phyloP scores from a whole-genome alignment of 306 rosid species.

The Quercus agrifolia region DNA sequence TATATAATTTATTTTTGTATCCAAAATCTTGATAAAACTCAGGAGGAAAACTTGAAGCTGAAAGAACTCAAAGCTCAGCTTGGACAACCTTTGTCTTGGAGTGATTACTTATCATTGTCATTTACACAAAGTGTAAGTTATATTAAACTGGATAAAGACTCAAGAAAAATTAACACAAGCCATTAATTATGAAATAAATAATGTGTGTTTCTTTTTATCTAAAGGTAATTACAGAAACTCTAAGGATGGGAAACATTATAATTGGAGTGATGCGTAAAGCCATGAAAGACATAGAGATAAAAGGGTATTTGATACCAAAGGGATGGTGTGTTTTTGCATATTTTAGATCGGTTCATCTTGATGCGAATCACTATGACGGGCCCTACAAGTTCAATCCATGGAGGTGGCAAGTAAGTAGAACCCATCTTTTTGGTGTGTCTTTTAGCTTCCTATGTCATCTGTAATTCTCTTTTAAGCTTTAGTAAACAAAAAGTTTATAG shows the following conservation, averaged over 20 bases:
- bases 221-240: constrained; percentile 85
- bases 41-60: constrained; percentile 86
- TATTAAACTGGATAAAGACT: neutral
- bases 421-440: neutral
- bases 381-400: constrained; percentile 93
- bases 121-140: constrained; percentile 79
- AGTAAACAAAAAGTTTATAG: too few relatives aligned
- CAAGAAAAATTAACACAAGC: neutral
- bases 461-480: neutral
- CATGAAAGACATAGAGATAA: constrained; percentile 75
- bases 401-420: constrained; percentile 91
- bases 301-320: constrained; percentile 78
- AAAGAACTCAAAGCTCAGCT: constrained; percentile 59
- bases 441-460: neutral
- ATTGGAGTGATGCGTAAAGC: constrained; percentile 88
- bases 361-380: constrained; percentile 60
- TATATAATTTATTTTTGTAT: neutral
- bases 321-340: constrained; percentile 82
- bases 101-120: constrained; percentile 77
- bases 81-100: constrained; percentile 71
- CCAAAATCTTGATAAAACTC: constrained; percentile 17
- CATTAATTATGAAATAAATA: constrained; percentile 1
- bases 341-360: constrained; percentile 94
- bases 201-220: neutral
- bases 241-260: constrained; percentile 84